These are phyloP conservation scores for Pugionium cornutum DNA, from an alignment of 345 rosid species.

Conservation along the genomic window DNA sequence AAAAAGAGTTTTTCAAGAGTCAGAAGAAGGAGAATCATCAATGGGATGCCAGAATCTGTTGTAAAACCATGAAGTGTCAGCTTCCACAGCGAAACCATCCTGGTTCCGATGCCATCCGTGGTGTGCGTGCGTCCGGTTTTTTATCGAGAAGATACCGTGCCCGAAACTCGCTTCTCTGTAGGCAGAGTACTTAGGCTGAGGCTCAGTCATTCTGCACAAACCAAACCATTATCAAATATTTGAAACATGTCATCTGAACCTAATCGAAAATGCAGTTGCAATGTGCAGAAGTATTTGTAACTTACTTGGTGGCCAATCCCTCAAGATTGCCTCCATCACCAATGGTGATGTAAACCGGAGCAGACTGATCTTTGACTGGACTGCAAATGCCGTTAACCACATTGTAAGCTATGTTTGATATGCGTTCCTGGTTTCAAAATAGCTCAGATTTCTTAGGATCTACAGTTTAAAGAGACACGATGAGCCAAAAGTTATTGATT, in stretches of 20 bases:
- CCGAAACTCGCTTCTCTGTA: constrained; percentile 90
- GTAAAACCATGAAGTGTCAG: constrained; percentile 73
- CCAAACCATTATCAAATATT: neutral
- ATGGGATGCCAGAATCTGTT: constrained; percentile 67
- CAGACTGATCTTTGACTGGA: constrained; percentile 59
- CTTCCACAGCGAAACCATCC: constrained; percentile 76
- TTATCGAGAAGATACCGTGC: constrained; percentile 66
- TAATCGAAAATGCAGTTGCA: neutral
- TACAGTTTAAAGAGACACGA: neutral
- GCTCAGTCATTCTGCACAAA: constrained; percentile 66
- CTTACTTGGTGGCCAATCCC: constrained; percentile 73
- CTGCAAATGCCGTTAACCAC: constrained; percentile 47
- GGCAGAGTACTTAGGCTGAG: constrained; percentile 82
- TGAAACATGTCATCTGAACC: neutral
- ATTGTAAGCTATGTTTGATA: constrained; percentile 70
- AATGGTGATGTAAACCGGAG: constrained; percentile 72
- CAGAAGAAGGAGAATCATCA: constrained; percentile 50
- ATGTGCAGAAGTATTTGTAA: neutral
- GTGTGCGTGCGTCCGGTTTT: constrained; percentile 74
- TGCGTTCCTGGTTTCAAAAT: constrained; percentile 55
- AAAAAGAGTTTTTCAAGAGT: constrained; percentile 12
- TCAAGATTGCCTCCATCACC: constrained; percentile 87
- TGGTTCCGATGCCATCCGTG: constrained; percentile 81
- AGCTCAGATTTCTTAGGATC: neutral
- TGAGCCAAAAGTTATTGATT: neutral